Evolutionary conservation across 2,329 filamentous ascomycete species (phyloP), one percentile per base, ranked within the genome.

Genomic region (Albophoma yamanashiensis): DNA sequence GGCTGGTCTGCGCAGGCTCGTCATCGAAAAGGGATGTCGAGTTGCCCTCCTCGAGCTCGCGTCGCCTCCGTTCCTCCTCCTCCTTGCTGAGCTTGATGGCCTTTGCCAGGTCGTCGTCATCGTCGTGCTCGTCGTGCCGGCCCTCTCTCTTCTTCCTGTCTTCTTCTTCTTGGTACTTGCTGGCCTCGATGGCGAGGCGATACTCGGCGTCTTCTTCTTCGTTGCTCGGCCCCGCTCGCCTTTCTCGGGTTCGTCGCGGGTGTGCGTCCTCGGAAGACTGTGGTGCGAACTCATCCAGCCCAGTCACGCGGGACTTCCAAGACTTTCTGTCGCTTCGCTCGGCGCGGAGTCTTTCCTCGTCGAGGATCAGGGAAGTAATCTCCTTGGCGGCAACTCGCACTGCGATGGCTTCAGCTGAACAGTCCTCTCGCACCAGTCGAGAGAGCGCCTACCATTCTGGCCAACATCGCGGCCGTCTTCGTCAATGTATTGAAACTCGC

Each of bases 301-400:
- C 94, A 39, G 88, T 92, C 42, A 99, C 94, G 62, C 94, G 89
- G 58, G 92, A 96, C 76, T 99, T 99, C 94, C 94, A 99, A 2
- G 89, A 86, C 73, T 92, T 96, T 60, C 94, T 86, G 73, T 97
- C 94, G 68, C 85, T 91, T 70, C 94, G 87, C 78, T 99, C 94
- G 64, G 86, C 88, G 66, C 92, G 89, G 68, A 99, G 77, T 70
- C 94, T 86, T 68, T 97, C 94, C 74, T 99, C 94, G 72, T 99
- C 94, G 69, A 95, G 78, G 66, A 99, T 89, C 62, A 99, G 80
- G 20, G 92, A 85, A 0, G 93, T 97, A 63, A 99, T 82, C 75
- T 99, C 94, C 76, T 97, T 99, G 45, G 94, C 94, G 42, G 94
- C 93, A 64, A 96, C 89, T 63, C 94, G 91, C 60, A 99, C 94